Evolutionary conservation across 257 asterid species (phyloP).

Genomic region (Eustoma russellianum): DNA sequence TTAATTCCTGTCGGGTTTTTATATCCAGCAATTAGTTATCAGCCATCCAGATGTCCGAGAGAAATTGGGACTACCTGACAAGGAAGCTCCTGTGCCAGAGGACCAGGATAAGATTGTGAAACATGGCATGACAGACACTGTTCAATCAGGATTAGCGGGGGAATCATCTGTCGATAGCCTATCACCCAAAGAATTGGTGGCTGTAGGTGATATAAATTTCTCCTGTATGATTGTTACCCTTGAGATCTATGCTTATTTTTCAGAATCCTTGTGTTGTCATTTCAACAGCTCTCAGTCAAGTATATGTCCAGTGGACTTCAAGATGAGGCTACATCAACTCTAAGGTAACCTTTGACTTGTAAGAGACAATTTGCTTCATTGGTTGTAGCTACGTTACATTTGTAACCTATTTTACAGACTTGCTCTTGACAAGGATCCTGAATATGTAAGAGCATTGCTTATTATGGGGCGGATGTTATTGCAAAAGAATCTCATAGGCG

Average conservation of each 20-base stretch:
- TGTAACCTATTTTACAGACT: constrained; percentile 48
- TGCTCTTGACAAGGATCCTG: constrained; percentile 86
- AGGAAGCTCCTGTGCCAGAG: constrained; percentile 24
- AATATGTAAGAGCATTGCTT: constrained; percentile 59
- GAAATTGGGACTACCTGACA: constrained; percentile 63
- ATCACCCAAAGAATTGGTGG: constrained; percentile 57
- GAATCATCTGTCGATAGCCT: constrained; percentile 39
- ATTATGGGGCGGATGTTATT: constrained; percentile 61
- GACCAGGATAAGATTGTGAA: constrained; percentile 22
- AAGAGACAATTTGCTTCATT: constrained; percentile 10
- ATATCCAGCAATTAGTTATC: constrained; percentile 60
- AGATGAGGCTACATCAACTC: constrained; percentile 43
- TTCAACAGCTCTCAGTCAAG: constrained; percentile 55
- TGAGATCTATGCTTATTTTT: not conserved
- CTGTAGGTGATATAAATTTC: constrained; percentile 35
- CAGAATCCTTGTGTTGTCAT: constrained; percentile 9
- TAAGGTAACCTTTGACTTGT: constrained; percentile 38
- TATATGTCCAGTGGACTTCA: constrained; percentile 35
- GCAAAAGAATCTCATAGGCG: constrained; percentile 38
- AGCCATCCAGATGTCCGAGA: constrained; percentile 46
- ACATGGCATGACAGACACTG: constrained; percentile 20
- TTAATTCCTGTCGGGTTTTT: not conserved
- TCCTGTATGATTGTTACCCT: not conserved
- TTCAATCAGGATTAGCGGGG: constrained; percentile 34
- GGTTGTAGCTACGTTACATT: constrained; percentile 20